Evolutionary conservation across 352 stramenopile species (phyloP), one percentile per base, ranked within the genome.

Genomic region (Pythium volutum): DNA sequence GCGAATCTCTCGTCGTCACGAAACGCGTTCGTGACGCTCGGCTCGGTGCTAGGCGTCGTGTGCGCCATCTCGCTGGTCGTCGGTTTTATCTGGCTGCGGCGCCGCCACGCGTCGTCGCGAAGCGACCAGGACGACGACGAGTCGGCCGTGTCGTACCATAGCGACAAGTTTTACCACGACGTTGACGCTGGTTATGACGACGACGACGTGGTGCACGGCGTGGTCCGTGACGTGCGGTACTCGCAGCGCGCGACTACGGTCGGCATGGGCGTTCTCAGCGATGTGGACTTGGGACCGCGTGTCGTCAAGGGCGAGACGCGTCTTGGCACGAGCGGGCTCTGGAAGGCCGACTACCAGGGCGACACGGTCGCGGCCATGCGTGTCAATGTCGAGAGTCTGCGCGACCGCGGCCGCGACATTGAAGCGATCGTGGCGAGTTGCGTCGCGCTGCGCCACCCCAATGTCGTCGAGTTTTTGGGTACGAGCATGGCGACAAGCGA

Each of bases 391-490:
- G 39, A 41, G 25, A 51, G 54, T 22, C 18, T 67, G 63, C 15
- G 22, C 6, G 33, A 52, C 63, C 77, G 22, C 60, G 66, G 4
- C 58, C 69, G 72, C 20, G 64, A 75, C 16, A 39, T 87, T 15
- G 84, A 92, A 55, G 64, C 68, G 3, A 69, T 87, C 23, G 66
- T 80, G 4, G 48, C 73, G 29, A 88, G 73, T 20, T 88, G 84
- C 57, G 65, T 74, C 34, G 76, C 77, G 27, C 67, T 95, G 45
- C 77, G 75, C 5, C 85, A 95, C 58, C 64, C 69, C 25, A 86
- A 91, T 62, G 70, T 95, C 15, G 74, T 88, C 45, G 59, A 73
- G 20, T 91, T 93, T 48, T 29, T 92, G 48, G 85, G 85, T 2
- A 73, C 77, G 31, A 83, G 73, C 49, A 76, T 76, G 54, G 84